Conservation (phyloP, 2,329 filamentous ascomycete genomes). For the Nannizzia gypsea region DNA sequence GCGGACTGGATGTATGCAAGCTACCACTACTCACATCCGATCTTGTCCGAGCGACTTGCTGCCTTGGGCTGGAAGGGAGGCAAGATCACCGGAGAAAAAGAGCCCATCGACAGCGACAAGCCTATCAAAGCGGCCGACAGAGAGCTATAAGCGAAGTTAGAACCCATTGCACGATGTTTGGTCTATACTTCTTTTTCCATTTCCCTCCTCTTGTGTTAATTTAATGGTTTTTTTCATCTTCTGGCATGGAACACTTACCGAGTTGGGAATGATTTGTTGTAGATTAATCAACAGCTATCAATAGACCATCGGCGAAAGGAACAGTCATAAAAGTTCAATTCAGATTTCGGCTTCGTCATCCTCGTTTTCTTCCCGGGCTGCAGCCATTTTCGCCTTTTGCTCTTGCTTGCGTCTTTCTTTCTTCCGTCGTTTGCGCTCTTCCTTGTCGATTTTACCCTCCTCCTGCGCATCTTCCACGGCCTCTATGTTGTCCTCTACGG, state of each 20-base stretch:
- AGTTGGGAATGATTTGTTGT: constrained; percentile 1
- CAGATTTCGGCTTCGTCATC: background rate
- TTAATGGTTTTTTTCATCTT: background rate
- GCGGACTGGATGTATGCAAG: constrained; percentile 97
- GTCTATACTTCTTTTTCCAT: background rate
- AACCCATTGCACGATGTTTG: background rate
- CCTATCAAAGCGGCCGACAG: constrained; percentile 61
- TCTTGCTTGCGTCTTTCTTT: constrained; percentile 41
- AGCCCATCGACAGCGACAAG: constrained; percentile 44
- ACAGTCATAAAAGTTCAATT: background rate
- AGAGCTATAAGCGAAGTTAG: constrained; percentile 49
- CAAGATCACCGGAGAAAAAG: constrained; percentile 33
- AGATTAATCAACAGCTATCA: background rate
- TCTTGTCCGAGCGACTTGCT: constrained; percentile 82
- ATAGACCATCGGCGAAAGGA: background rate
- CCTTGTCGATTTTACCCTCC: constrained; percentile 35
- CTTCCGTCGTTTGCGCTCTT: constrained; percentile 45
- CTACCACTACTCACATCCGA: constrained; percentile 97
- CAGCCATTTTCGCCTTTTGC: constrained; percentile 28
- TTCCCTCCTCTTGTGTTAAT: too few species aligned
- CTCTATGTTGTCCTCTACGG: constrained; percentile 30
- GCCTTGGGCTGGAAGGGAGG: constrained; percentile 74
- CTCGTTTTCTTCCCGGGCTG: constrained; percentile 11
- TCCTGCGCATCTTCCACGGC: constrained; percentile 26
- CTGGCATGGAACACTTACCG: background rate